Percentiles rank a stretch among this genome's conserved stretches.
Conservation (phyloP, 805 yeast genomes). For the Schwanniomyces polymorphus region DNA sequence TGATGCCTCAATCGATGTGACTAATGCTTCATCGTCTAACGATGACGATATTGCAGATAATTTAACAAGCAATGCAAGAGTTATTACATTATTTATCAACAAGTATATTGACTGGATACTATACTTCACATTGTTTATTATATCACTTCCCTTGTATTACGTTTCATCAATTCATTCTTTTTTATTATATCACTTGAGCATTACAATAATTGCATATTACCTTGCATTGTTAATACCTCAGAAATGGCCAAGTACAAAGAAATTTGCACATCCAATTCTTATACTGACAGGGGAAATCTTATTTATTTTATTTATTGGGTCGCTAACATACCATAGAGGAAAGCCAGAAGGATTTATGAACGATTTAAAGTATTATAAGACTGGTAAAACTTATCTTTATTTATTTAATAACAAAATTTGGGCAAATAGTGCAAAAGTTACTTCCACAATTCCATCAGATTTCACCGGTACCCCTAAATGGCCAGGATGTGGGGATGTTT, state of each 20-base stretch:
- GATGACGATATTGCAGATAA: not conserved
- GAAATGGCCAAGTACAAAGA: constrained; percentile 44
- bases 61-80: constrained; percentile 2
- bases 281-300: constrained; percentile 65
- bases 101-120: constrained; percentile 57
- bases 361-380: constrained; percentile 56
- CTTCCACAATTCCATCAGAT: constrained; percentile 10
- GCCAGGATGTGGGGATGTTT: constrained; percentile 84
- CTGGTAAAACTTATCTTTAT: constrained; percentile 65
- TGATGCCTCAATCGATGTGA: not conserved
- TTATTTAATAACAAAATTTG: constrained; percentile 47
- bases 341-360: constrained; percentile 49
- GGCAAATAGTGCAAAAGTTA: constrained; percentile 25
- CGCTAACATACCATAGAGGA: constrained; percentile 46
- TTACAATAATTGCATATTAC: constrained; percentile 59
- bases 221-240: constrained; percentile 47
- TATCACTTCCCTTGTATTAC: constrained; percentile 63
- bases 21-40: not conserved
- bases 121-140: constrained; percentile 47
- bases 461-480: constrained; percentile 39
- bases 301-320: constrained; percentile 60
- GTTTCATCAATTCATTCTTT: constrained; percentile 47
- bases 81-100: constrained; percentile 26
- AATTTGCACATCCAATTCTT: constrained; percentile 70
- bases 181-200: constrained; percentile 61